Conservation (phyloP, 768 basidiomycete species). For the Strobilomyces confusus region DNA sequence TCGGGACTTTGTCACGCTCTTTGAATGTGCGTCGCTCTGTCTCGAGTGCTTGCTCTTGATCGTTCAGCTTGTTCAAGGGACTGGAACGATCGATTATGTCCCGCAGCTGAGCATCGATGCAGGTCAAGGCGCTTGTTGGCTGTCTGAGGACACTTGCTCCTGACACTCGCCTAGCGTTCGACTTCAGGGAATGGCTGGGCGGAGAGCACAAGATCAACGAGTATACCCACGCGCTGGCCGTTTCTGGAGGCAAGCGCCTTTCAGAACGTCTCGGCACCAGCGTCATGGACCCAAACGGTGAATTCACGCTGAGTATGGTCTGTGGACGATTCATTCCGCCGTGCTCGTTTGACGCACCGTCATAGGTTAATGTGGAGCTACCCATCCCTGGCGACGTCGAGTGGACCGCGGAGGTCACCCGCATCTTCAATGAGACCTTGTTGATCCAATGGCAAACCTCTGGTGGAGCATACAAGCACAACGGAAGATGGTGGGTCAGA, state of each 20-base stretch:
- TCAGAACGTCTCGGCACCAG: constrained; percentile 58
- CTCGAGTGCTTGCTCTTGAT: not conserved
- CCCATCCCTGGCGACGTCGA: constrained; percentile 31
- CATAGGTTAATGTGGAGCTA: constrained; percentile 40
- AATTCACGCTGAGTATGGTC: constrained; percentile 72
- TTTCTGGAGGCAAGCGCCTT: constrained; percentile 58
- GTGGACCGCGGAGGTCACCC: constrained; percentile 11
- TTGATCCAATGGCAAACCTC: constrained; percentile 20
- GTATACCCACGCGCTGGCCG: constrained; percentile 68
- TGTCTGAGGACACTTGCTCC: not conserved
- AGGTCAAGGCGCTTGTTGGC: constrained; percentile 33
- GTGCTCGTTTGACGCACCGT: not conserved
- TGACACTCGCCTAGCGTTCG: constrained; percentile 46
- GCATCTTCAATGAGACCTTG: constrained; percentile 17
- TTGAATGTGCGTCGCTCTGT: constrained; percentile 33
- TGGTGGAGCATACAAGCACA: constrained; percentile 19
- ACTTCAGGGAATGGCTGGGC: constrained; percentile 70
- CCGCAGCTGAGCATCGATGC: constrained; percentile 51
- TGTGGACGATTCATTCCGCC: not conserved
- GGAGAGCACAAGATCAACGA: constrained; percentile 69
- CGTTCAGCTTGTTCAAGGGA: constrained; percentile 43
- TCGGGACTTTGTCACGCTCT: constrained; percentile 46
- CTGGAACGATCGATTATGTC: constrained; percentile 55
- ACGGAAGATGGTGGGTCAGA: constrained; percentile 31
- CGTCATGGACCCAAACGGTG: constrained; percentile 56